phyloP scores from a whole-genome alignment of 2,329 filamentous ascomycete species.

The Hypoxylon sp. region DNA sequence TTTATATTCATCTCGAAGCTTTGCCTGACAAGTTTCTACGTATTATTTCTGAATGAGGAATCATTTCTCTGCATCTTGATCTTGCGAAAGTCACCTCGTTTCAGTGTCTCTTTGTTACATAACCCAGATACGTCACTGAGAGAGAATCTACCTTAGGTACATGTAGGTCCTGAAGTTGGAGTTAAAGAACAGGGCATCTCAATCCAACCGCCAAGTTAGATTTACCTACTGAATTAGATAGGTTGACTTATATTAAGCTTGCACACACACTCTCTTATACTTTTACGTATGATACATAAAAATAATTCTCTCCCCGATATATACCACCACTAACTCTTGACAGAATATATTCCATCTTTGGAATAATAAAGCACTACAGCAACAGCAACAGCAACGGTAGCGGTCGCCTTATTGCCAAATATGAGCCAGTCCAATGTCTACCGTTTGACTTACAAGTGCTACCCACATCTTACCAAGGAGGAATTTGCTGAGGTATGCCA shows the following conservation, averaged over 20 bases:
- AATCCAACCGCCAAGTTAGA: constrained; percentile 1
- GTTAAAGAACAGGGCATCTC: neutral
- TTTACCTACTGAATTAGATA: neutral
- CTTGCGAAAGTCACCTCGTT: neutral
- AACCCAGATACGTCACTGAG: neutral
- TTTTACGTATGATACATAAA: neutral
- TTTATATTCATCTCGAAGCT: constrained; percentile 2
- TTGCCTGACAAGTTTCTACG: neutral
- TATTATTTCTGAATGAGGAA: neutral
- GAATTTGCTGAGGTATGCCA: constrained; percentile 78
- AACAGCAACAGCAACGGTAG: constrained; percentile 8
- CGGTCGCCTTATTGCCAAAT: neutral
- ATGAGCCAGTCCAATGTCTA: constrained; percentile 38
- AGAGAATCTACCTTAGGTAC: neutral
- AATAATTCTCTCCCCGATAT: neutral
- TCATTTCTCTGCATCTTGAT: neutral
- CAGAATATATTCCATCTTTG: neutral
- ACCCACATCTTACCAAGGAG: constrained; percentile 71
- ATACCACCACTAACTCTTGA: neutral
- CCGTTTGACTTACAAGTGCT: constrained; percentile 63
- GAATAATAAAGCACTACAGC: constrained; percentile 1
- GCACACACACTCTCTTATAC: neutral
- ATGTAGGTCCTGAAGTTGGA: neutral
- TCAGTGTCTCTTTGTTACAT: neutral
- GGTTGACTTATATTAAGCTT: neutral